These are phyloP conservation scores for Esteya vermicola DNA, from an alignment of 2,329 filamentous ascomycete genomes.

Conservation along the genomic window DNA sequence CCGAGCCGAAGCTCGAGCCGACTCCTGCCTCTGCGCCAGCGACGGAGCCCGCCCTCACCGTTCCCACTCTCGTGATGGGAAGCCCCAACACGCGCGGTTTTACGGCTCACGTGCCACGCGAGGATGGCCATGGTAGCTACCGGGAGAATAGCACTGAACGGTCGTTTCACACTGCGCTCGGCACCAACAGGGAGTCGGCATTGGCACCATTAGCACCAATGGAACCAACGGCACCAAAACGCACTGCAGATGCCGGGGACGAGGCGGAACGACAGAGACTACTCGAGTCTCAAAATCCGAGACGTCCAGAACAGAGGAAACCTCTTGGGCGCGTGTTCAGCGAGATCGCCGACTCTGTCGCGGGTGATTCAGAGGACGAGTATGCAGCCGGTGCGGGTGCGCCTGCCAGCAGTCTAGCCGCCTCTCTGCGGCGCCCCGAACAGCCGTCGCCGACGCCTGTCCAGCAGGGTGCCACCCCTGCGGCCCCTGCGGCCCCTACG, in stretches of 20 bases:
- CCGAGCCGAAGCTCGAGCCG: conserved; percentile 9
- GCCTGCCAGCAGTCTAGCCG: conserved; percentile 1
- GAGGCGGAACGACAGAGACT: conserved; percentile 4
- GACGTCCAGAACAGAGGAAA: conserved; percentile 8
- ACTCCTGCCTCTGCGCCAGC: not conserved
- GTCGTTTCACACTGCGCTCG: too few relatives aligned
- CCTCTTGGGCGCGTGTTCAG: conserved; percentile 19
- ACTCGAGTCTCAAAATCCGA: conserved; percentile 1
- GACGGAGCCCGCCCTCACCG: conserved; percentile 2
- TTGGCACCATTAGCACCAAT: too few relatives aligned
- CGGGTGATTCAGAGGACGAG: conserved; percentile 12
- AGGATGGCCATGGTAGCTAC: too few relatives aligned
- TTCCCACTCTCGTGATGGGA: conserved; percentile 7
- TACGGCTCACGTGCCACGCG: too few relatives aligned
- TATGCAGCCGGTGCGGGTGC: conserved; percentile 4
- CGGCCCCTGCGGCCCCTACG: conserved; percentile 5
- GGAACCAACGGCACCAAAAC: too few relatives aligned
- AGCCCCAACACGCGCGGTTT: conserved; percentile 4
- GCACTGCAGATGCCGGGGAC: too few relatives aligned
- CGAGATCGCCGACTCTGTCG: conserved; percentile 28
- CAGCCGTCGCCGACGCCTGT: not conserved
- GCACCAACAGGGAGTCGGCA: too few relatives aligned
- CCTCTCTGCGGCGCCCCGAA: conserved; percentile 6
- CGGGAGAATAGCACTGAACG: too few relatives aligned
- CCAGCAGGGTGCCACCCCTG: conserved; percentile 13